A percentile compares a stretch with the other conserved stretches of the same genome.
Conservation (phyloP, 208 protist species). For the Crithidia mellificae region DNA sequence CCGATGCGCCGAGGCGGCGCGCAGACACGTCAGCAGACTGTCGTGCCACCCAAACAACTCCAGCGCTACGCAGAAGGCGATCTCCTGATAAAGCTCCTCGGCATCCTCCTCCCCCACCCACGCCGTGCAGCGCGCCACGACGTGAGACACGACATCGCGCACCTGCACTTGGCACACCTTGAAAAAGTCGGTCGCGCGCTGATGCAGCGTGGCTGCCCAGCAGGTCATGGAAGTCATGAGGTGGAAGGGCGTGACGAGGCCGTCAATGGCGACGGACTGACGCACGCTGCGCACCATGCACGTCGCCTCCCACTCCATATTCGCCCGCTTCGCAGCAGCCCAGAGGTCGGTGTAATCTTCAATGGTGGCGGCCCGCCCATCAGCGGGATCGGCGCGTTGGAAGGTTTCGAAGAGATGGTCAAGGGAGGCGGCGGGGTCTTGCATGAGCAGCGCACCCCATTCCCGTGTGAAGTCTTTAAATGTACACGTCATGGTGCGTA, state of each 20-base stretch:
- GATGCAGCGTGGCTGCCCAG: constrained; percentile 19
- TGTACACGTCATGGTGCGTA: not conserved
- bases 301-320: constrained; percentile 28
- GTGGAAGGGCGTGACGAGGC: constrained; percentile 12
- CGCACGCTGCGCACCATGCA: constrained; percentile 36
- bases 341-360: constrained; percentile 34
- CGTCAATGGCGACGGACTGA: constrained; percentile 13
- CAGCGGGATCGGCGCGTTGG: not conserved
- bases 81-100: constrained; percentile 13
- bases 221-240: constrained; percentile 30
- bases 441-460: constrained; percentile 22
- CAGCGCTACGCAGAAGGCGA: constrained; percentile 27
- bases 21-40: constrained; percentile 18
- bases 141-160: constrained; percentile 12
- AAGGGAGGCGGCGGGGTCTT: constrained; percentile 16
- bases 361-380: constrained; percentile 11
- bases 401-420: constrained; percentile 22
- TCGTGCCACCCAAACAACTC: constrained; percentile 31
- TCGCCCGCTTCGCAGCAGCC: constrained; percentile 24
- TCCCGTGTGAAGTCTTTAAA: constrained; percentile 26
- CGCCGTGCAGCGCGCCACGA: constrained; percentile 20
- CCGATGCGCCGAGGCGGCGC: not conserved
- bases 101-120: not conserved
- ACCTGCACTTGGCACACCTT: constrained; percentile 20
- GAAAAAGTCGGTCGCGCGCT: constrained; percentile 18